These are phyloP conservation scores for Rasamsonia emersonii DNA, from an alignment of 2,329 filamentous ascomycete genomes.

Conservation along the genomic window DNA sequence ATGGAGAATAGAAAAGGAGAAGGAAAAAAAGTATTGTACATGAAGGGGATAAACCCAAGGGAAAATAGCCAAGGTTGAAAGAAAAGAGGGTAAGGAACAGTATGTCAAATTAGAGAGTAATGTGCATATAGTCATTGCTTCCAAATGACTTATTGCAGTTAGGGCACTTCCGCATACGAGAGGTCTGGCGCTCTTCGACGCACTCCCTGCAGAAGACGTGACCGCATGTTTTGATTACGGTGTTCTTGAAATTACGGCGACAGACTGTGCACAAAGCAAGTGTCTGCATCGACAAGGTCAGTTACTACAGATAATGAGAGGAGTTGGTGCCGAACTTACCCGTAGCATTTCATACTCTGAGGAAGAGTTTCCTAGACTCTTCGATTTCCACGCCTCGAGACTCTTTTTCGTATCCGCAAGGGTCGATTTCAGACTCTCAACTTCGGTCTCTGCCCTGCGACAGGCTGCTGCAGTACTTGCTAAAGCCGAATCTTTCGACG, in stretches of 20 bases:
- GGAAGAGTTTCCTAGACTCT: constrained; percentile 70
- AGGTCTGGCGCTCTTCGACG: constrained; percentile 79
- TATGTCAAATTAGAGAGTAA: constrained; percentile 32
- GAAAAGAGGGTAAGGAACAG: constrained; percentile 3
- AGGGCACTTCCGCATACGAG: constrained; percentile 89
- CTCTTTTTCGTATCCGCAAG: constrained; percentile 74
- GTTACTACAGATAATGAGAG: background rate
- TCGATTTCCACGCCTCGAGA: constrained; percentile 75
- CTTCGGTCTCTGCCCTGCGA: constrained; percentile 58
- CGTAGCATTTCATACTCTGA: constrained; percentile 78
- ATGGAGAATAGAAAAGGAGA: constrained; percentile 7
- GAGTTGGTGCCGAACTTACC: constrained; percentile 54
- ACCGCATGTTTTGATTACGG: constrained; percentile 84
- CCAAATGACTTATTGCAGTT: constrained; percentile 91
- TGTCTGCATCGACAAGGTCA: constrained; percentile 43
- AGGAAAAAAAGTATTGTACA: constrained; percentile 24
- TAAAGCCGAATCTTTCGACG: constrained; percentile 63
- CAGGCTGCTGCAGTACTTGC: constrained; percentile 55
- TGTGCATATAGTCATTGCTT: constrained; percentile 74
- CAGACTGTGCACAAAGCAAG: constrained; percentile 87
- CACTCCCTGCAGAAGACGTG: constrained; percentile 90
- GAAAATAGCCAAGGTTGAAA: constrained; percentile 1
- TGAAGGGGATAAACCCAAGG: constrained; percentile 13
- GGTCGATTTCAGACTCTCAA: constrained; percentile 69
- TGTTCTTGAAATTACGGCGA: constrained; percentile 88